A percentile compares a stretch with the other conserved stretches of the same genome.
Conservation (phyloP, 331 rosid species). For the Pyracantha coccinea region DNA sequence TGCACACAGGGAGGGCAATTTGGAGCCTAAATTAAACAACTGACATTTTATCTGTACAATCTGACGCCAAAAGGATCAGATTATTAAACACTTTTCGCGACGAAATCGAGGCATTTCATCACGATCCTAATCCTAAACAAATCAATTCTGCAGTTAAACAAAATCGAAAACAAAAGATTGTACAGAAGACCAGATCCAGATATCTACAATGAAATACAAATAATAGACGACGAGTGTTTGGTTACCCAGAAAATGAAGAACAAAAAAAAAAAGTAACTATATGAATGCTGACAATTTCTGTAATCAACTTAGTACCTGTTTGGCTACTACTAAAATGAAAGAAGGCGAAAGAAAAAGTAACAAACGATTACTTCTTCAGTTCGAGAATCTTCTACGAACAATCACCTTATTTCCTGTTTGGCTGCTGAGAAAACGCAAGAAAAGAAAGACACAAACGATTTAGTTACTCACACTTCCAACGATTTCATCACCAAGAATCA, state of each 20-base stretch:
- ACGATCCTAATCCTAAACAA: not conserved
- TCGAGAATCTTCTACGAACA: not conserved
- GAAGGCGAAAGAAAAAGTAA: not conserved
- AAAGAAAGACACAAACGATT: not conserved
- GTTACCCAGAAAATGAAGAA: not conserved
- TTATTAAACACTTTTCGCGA: not conserved
- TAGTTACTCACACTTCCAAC: not conserved
- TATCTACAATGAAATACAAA: not conserved
- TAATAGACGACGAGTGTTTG: not conserved
- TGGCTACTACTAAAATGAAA: not conserved
- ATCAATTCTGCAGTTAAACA: not conserved
- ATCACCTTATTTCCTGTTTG: not conserved
- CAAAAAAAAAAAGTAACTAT: not conserved
- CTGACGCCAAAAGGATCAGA: conserved; percentile 9
- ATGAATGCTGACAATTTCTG: not conserved
- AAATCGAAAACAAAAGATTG: not conserved
- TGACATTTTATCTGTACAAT: not conserved
- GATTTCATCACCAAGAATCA: not conserved
- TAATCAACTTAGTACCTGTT: too few relatives aligned
- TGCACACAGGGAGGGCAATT: not conserved
- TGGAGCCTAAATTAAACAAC: not conserved
- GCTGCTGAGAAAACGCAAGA: not conserved
- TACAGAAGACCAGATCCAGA: not conserved
- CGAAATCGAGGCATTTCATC: conserved; percentile 9
- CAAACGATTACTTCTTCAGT: not conserved